Percentiles rank a stretch among this genome's conserved stretches.
These are phyloP conservation scores for Saprolegnia parasitica DNA, from an alignment of 352 stramenopile genomes.

Conservation along the genomic window DNA sequence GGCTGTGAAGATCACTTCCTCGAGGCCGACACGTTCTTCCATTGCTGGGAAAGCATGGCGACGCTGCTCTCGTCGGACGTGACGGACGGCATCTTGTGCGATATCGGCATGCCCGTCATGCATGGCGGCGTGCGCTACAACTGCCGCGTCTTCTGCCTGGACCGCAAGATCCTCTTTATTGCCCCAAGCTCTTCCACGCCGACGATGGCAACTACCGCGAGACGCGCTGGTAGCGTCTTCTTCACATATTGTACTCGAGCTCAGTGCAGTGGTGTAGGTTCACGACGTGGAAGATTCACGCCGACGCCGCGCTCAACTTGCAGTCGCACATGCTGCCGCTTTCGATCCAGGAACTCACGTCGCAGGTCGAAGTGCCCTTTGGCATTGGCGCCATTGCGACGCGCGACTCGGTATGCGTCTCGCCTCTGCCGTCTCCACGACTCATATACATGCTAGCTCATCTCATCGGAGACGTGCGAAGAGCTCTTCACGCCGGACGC, in stretches of 20 bases:
- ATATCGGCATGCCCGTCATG: slow-evolving; percentile 97
- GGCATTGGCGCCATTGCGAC: slow-evolving; percentile 73
- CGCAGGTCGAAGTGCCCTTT: slow-evolving; percentile 73
- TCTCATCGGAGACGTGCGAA: slow-evolving; percentile 96
- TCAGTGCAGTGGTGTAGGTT: slow-evolving; percentile 34
- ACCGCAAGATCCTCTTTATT: slow-evolving; percentile 94
- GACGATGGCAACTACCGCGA: slow-evolving; percentile 99
- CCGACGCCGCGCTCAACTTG: slow-evolving; percentile 41
- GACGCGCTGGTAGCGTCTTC: slow-evolving; percentile 70
- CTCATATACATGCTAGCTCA: slow-evolving; percentile 22
- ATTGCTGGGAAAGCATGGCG: slow-evolving; percentile 95
- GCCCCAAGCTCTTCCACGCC: slow-evolving; percentile 91
- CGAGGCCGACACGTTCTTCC: slow-evolving; percentile 96
- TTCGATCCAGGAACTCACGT: slow-evolving; percentile 80
- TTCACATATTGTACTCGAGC: background rate
- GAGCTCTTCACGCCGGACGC: slow-evolving; percentile 96
- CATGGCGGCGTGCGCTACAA: slow-evolving; percentile 97
- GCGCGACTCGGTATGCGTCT: slow-evolving; percentile 72
- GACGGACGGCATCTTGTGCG: slow-evolving; percentile 93
- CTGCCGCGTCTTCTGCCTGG: slow-evolving; percentile 93
- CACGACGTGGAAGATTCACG: slow-evolving; percentile 67
- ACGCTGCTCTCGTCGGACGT: slow-evolving; percentile 77
- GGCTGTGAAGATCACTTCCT: slow-evolving; percentile 99
- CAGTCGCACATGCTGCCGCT: slow-evolving; percentile 74
- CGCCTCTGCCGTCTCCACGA: background rate